Evolutionary conservation across 1,284 basidiomycete genomes (phyloP), one percentile per base, ranked within the genome.

Genomic region (Rhodotorula mucilaginosa): DNA sequence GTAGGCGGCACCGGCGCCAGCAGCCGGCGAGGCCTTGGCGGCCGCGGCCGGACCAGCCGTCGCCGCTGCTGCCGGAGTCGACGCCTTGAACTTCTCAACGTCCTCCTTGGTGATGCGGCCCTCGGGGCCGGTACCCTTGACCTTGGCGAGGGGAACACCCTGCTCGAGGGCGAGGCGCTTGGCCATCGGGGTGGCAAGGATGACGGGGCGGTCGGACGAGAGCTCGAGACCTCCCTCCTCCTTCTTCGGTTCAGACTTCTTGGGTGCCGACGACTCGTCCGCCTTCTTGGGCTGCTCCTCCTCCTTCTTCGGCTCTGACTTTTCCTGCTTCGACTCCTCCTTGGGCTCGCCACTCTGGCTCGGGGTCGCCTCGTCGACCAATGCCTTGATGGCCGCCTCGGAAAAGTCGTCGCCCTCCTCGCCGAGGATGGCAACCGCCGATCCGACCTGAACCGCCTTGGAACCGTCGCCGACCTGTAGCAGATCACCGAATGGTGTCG

Each of bases 101-200:
- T 99, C 96, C 78, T 90, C 90, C 78, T 93, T 91, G 80, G 94
- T 84, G 82, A 99, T 97, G 72, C 96, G 89, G 67, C 97, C 96
- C 61, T 90, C 87, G 47, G 97, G 97, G 71, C 97, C 97, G 62
- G 93, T 87, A 59, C 97, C 97, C 83, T 96, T 97, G 81, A 99
- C 84, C 83, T 97, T 87, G 64, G 87, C 85, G 65, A 99, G 85
- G 63, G 97, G 94, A 78, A 99, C 89, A 52, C 97, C 97, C 78
- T 89, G 89, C 81, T 99, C 96, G 58, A 97, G 85, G 48, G 97
- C 97, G 80, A 99, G 89, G 84, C 95, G 95, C 85, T 96, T 96
- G 34, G 96, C 97, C 73, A 97, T 86, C 48, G 97, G 96, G 34
- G 91, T 90, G 21, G 95, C 96, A 79, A 97, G 95, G 84, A 98